Percentiles rank a stretch among this genome's conserved stretches.
Evolutionary conservation across 352 stramenopile genomes (phyloP).

Genomic region (Phytophthora sp.): DNA sequence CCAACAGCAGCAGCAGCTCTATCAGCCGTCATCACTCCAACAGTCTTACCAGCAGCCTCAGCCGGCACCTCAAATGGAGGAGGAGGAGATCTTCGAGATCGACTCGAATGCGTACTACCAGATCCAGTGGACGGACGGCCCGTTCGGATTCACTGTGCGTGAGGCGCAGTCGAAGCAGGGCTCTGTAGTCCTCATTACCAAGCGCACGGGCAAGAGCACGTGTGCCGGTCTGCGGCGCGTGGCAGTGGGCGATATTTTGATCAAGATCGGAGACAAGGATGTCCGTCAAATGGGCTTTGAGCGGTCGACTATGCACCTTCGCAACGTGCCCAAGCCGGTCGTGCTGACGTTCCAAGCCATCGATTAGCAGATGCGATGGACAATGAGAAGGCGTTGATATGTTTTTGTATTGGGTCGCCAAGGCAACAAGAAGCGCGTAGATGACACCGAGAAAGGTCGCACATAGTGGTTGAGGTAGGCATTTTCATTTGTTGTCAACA

Average conservation of each 20-base stretch:
- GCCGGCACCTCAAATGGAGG: constrained; percentile 30
- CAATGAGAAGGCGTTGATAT: constrained; percentile 17
- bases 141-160: constrained; percentile 83
- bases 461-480: constrained; percentile 8
- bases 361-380: constrained; percentile 43
- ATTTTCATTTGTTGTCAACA: constrained; percentile 32
- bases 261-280: constrained; percentile 79
- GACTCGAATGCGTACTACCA: constrained; percentile 78
- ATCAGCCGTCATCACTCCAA: constrained; percentile 24
- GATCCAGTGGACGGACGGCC: constrained; percentile 82
- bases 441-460: constrained; percentile 11
- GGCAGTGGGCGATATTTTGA: constrained; percentile 76
- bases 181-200: constrained; percentile 79
- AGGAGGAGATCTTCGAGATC: constrained; percentile 66
- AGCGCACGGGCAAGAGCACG: constrained; percentile 77
- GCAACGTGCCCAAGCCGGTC: constrained; percentile 78
- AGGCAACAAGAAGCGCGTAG: not conserved
- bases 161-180: constrained; percentile 73
- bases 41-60: constrained; percentile 27
- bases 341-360: constrained; percentile 82
- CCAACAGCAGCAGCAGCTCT: constrained; percentile 29
- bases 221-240: constrained; percentile 78
- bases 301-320: constrained; percentile 70
- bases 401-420: constrained; percentile 33
- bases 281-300: constrained; percentile 77